phyloP scores from a whole-genome alignment of 495 filamentous ascomycete species.

The Aspergillus wentii region DNA sequence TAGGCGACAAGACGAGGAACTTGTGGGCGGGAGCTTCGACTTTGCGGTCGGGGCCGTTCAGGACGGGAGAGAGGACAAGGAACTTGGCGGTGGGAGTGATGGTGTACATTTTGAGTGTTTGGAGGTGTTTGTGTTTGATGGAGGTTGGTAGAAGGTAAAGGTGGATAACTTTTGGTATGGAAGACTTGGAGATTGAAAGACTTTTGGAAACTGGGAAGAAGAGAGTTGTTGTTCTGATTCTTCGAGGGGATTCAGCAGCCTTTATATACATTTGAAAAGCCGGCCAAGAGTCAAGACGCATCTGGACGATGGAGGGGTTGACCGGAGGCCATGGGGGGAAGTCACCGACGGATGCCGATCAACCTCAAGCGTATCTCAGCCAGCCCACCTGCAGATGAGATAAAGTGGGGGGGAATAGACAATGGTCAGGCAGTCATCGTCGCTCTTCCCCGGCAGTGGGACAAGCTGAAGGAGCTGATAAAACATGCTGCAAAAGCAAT shows the following conservation, averaged over 20 bases:
- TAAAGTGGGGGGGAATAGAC: too few species aligned
- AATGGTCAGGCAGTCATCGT: too few species aligned
- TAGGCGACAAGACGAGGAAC: slow-evolving; percentile 28
- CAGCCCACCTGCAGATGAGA: slow-evolving; percentile 19
- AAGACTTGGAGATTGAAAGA: too few species aligned
- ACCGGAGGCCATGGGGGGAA: slow-evolving; percentile 19
- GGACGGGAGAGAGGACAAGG: slow-evolving; percentile 27
- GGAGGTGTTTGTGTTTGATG: too few species aligned
- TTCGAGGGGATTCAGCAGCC: slow-evolving; percentile 19
- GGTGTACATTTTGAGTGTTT: slow-evolving; percentile 31
- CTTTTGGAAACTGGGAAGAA: slow-evolving; percentile 6
- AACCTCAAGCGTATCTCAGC: too few species aligned
- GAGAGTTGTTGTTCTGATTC: slow-evolving; percentile 5
- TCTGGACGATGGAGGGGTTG: too few species aligned
- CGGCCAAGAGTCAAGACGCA: slow-evolving; percentile 15
- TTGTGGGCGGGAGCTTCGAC: slow-evolving; percentile 12
- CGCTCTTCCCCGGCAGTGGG: too few species aligned
- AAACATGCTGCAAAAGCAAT: too few species aligned
- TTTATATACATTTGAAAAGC: slow-evolving; percentile 28
- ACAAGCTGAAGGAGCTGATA: too few species aligned
- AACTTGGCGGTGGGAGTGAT: slow-evolving; percentile 30
- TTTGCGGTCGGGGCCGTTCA: slow-evolving; percentile 11
- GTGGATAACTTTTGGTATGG: too few species aligned
- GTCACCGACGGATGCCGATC: slow-evolving; percentile 24
- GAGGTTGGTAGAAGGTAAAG: too few species aligned